phyloP scores from a whole-genome alignment of 768 basidiomycete genomes.

The Termitomyces sp. region DNA sequence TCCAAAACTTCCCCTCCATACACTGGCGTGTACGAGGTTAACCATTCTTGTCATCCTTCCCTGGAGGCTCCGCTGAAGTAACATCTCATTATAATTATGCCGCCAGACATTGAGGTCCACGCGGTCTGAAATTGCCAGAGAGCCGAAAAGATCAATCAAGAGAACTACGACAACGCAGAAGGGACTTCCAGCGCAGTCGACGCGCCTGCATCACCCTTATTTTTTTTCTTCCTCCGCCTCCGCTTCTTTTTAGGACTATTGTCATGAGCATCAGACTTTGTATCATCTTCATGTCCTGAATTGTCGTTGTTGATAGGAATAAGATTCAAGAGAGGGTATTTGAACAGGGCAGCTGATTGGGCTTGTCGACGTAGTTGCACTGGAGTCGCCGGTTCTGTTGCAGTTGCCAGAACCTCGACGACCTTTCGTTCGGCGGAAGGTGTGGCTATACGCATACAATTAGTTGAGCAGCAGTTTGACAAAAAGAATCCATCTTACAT shows the following conservation, averaged over 20 bases:
- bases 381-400: slow-evolving; percentile 2
- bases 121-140: neutral
- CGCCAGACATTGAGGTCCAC: neutral
- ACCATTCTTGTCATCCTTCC: neutral
- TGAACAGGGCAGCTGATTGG: slow-evolving; percentile 20
- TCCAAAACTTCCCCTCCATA: too few relatives aligned
- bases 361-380: slow-evolving; percentile 7
- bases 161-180: neutral
- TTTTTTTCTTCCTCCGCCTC: slow-evolving; percentile 41
- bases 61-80: neutral
- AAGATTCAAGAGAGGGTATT: slow-evolving; percentile 50
- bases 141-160: neutral
- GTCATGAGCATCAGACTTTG: slow-evolving; percentile 8
- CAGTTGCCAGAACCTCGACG: slow-evolving; percentile 14
- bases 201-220: slow-evolving; percentile 12
- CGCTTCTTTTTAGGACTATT: slow-evolving; percentile 46
- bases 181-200: neutral
- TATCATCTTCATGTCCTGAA: slow-evolving; percentile 21
- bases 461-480: neutral
- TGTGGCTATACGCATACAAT: neutral
- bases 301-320: slow-evolving; percentile 32
- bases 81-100: neutral
- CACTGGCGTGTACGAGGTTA: too few relatives aligned
- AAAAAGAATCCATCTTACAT: neutral
- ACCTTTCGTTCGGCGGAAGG: slow-evolving; percentile 4